A percentile compares a stretch with the other conserved stretches of the same genome.
Conservation (phyloP, 305 asterid genomes). For the Solanum hybrid region DNA sequence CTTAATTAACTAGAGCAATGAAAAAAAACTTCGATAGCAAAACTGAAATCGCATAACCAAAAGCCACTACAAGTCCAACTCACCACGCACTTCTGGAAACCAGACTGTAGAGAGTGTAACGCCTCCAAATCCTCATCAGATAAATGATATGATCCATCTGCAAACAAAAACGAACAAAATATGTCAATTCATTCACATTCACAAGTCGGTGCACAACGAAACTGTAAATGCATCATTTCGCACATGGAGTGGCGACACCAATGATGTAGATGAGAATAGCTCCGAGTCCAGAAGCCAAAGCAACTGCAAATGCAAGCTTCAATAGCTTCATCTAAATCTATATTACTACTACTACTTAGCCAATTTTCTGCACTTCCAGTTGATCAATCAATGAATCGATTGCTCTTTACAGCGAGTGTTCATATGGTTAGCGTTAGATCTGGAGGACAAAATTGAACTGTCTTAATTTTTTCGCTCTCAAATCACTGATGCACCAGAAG, state of each 20-base stretch:
- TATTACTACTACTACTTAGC: constrained; percentile 11
- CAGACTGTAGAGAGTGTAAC: constrained; percentile 42
- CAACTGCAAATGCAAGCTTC: constrained; percentile 43
- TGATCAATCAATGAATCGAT: constrained; percentile 2
- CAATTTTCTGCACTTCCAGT: constrained; percentile 1
- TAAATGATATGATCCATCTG: constrained; percentile 40
- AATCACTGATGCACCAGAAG: background rate
- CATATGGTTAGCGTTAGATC: constrained; percentile 1
- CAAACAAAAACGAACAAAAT: background rate
- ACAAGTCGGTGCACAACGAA: background rate
- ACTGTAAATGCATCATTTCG: background rate
- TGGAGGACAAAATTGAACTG: background rate
- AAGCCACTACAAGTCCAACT: constrained; percentile 15
- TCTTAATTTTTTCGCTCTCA: background rate
- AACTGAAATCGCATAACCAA: background rate
- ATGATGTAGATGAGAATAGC: constrained; percentile 58
- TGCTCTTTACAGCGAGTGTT: background rate
- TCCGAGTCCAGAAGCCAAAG: constrained; percentile 67
- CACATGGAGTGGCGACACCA: constrained; percentile 54
- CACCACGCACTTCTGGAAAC: constrained; percentile 83
- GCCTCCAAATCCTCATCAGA: constrained; percentile 62
- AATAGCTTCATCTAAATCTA: constrained; percentile 54
- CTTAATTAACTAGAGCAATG: background rate
- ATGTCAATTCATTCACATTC: background rate
- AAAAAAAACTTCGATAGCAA: background rate